A percentile compares a stretch with the other conserved stretches of the same genome.
Conservation (phyloP, 306 rosid genomes). For the Rosa lucieae region DNA sequence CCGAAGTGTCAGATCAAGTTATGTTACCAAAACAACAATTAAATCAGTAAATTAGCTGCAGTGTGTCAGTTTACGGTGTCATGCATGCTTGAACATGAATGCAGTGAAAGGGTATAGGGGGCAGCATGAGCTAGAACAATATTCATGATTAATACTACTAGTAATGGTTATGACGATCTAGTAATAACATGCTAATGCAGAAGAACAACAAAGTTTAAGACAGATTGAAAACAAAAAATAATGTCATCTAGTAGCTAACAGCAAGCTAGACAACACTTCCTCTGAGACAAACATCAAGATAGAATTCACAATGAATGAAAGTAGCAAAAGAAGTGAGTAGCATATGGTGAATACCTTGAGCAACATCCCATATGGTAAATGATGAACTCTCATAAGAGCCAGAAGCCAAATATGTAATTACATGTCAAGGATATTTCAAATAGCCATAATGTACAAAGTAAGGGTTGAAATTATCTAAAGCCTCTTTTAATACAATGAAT, state of each 20-base stretch:
- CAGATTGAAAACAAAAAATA: not conserved
- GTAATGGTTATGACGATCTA: not conserved
- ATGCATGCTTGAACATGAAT: not conserved
- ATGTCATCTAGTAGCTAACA: not conserved
- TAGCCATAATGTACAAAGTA: not conserved
- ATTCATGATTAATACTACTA: not conserved
- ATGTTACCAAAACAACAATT: not conserved
- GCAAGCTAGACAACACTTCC: conserved; percentile 16
- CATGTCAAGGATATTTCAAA: conserved; percentile 45
- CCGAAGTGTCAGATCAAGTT: not conserved
- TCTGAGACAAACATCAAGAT: not conserved
- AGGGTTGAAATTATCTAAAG: not conserved
- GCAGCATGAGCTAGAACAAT: not conserved
- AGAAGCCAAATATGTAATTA: conserved; percentile 75
- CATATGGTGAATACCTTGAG: conserved; percentile 64
- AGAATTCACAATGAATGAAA: not conserved
- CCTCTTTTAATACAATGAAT: not conserved
- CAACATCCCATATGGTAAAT: conserved; percentile 90
- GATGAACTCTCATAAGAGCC: conserved; percentile 86
- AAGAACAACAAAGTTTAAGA: not conserved
- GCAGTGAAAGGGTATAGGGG: not conserved
- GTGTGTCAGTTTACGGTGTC: not conserved
- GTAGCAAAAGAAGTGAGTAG: not conserved
- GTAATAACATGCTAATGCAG: not conserved
- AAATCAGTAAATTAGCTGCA: not conserved